phyloP scores from a whole-genome alignment of 2,329 filamentous ascomycete genomes.

The Diplodia seriata region DNA sequence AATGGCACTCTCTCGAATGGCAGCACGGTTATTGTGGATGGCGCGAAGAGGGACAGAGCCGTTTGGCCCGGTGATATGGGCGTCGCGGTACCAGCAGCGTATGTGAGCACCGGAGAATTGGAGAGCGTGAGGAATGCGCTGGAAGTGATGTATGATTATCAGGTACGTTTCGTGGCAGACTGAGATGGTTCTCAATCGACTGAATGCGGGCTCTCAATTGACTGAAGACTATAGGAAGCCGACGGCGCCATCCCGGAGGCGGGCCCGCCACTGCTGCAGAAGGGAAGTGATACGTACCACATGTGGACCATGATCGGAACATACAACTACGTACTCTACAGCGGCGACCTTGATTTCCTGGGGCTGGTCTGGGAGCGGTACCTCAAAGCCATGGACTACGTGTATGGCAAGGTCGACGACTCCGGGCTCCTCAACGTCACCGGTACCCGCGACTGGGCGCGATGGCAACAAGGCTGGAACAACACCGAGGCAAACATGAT shows the following conservation, averaged over 20 bases:
- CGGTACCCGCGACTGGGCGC: conserved; percentile 53
- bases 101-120: conserved; percentile 50
- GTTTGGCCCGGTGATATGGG: conserved; percentile 61
- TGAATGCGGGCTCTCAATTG: conserved; percentile 30
- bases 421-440: conserved; percentile 57
- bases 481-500: conserved; percentile 62
- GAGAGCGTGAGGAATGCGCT: conserved; percentile 56
- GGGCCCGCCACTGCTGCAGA: conserved; percentile 48
- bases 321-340: conserved; percentile 51
- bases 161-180: conserved; percentile 48
- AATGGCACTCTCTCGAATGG: conserved; percentile 48
- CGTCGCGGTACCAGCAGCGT: conserved; percentile 52
- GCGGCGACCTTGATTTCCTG: conserved; percentile 51
- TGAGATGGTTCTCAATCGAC: conserved; percentile 50
- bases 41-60: conserved; percentile 51
- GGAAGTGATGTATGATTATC: conserved; percentile 34
- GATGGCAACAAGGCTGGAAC: conserved; percentile 53
- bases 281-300: conserved; percentile 57
- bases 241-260: conserved; percentile 47
- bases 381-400: conserved; percentile 53
- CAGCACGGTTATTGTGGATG: conserved; percentile 49
- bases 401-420: conserved; percentile 51
- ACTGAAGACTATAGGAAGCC: not conserved
- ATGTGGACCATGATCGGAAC: conserved; percentile 57
- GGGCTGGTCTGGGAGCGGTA: conserved; percentile 52